Evolutionary conservation across 495 filamentous ascomycete species (phyloP).

Genomic region (Penicillium paxilli): DNA sequence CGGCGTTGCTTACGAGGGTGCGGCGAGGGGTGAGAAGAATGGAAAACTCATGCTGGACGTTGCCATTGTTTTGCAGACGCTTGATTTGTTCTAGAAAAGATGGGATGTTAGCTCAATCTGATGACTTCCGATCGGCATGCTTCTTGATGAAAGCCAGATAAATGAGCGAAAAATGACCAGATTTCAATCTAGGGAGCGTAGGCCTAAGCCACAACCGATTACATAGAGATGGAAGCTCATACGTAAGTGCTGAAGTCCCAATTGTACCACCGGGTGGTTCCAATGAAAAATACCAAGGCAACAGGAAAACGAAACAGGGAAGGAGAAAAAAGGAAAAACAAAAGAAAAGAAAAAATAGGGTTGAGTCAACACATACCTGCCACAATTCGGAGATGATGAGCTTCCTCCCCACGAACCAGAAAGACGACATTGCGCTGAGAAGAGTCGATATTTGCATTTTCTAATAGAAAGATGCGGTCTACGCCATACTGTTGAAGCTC

Average conservation of each 20-base stretch:
- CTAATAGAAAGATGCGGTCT: slow-evolving; percentile 91
- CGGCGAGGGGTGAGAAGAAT: slow-evolving; percentile 92
- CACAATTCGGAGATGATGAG: slow-evolving; percentile 75
- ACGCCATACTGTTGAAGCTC: slow-evolving; percentile 90
- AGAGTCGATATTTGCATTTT: slow-evolving; percentile 90
- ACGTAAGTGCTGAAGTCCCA: slow-evolving; percentile 60
- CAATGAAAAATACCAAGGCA: too few species aligned
- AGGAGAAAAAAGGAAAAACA: slow-evolving; percentile 1
- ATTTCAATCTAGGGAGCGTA: slow-evolving; percentile 58
- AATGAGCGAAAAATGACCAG: slow-evolving; percentile 39
- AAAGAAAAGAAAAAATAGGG: slow-evolving; percentile 6
- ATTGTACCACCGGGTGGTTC: too few species aligned
- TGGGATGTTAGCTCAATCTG: slow-evolving; percentile 57
- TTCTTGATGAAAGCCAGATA: slow-evolving; percentile 42
- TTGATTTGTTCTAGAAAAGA: slow-evolving; percentile 78
- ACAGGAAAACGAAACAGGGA: slow-evolving; percentile 1
- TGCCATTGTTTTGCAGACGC: slow-evolving; percentile 77
- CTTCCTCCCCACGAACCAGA: slow-evolving; percentile 83
- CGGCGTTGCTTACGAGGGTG: slow-evolving; percentile 85
- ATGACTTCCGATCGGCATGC: slow-evolving; percentile 46
- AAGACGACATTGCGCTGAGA: slow-evolving; percentile 96
- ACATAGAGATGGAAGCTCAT: slow-evolving; percentile 55
- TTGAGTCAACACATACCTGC: slow-evolving; percentile 68
- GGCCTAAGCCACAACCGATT: slow-evolving; percentile 56
- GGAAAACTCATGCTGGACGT: slow-evolving; percentile 89